Base-by-base conservation (phyloP, 1,284 basidiomycete genomes). In the Calocybe gambosa region DNA sequence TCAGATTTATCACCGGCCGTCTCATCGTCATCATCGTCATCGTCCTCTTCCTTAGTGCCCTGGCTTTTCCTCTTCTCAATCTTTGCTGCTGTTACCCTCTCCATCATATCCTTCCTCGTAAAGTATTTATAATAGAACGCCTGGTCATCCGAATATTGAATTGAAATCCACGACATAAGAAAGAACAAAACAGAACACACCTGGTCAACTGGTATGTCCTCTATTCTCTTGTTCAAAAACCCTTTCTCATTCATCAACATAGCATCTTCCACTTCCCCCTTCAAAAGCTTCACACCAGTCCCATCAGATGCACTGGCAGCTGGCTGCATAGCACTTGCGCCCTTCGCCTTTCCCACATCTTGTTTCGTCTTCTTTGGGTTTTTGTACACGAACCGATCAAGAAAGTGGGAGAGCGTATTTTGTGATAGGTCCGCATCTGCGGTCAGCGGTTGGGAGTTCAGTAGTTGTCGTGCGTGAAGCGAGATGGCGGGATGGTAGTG, bases 311-410 rank as follows among this genome's bases (percentile, higher is more conserved):
- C 77, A 43, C 75, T 77, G 1, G 87, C 85, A 5, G 84, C 81
- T n/a, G 93, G 93, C 68, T 99, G 96, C 96, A 99, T 99, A 51
- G 89, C 88, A 50, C 87, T 90, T 1, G 83, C 76, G 18, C 93
- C 89, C 54, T 85, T 88, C 2, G 80, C 67, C 37, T 77, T 81
- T 0, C 57, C 58, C 7, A 51, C 50, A 28, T 55, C 59, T 34
- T 50, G 43, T 42, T 64, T 64, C 13, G 60, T 61, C 67, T 94
- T 91, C 73, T 98, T 99, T 1, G 94, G 88, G 63, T 98, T 98
- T 62, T 93, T 91, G 74, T 93, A 98, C 23, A 98, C 89, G 54
- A 81, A 82, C 2, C 82, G 71, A 59, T 95, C 93, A 26, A 95
- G 74, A 75, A 96, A 95, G 57, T 92, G 92, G 1, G 90, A 85